Evolutionary conservation across 2,329 filamentous ascomycete genomes (phyloP).

Genomic region (Fusarium caatingaense): DNA sequence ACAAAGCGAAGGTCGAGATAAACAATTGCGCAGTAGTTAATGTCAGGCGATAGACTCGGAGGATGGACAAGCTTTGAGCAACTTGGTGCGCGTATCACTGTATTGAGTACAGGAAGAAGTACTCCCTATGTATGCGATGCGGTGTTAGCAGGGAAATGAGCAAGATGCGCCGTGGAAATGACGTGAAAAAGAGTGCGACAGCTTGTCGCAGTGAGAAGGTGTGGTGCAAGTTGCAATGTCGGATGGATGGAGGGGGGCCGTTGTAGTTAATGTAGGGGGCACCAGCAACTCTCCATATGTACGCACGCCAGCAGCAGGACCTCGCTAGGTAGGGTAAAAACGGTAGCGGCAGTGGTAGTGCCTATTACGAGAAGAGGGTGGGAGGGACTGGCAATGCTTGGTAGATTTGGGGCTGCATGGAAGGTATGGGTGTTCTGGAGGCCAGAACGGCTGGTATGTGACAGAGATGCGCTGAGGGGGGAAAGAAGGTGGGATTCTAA

Average conservation of each 20-base stretch:
- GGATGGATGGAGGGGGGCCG: constrained; percentile 30
- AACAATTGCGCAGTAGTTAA: constrained; percentile 17
- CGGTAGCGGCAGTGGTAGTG: constrained; percentile 37
- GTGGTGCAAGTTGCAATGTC: constrained; percentile 45
- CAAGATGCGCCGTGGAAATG: constrained; percentile 31
- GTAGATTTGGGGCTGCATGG: constrained; percentile 29
- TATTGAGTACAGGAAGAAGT: neutral
- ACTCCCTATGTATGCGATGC: constrained; percentile 21
- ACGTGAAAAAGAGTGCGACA: constrained; percentile 39
- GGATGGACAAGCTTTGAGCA: neutral
- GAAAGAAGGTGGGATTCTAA: constrained; percentile 27
- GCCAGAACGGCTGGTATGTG: constrained; percentile 36
- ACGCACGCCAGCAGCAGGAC: constrained; percentile 12
- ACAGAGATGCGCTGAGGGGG: constrained; percentile 27
- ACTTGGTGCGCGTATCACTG: constrained; percentile 9
- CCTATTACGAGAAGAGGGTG: constrained; percentile 33
- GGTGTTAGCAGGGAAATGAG: constrained; percentile 21
- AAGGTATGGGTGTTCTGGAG: constrained; percentile 30
- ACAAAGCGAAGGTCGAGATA: neutral
- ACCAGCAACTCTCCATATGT: constrained; percentile 19
- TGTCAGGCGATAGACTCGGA: neutral
- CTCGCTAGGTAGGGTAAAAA: constrained; percentile 34
- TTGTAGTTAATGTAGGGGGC: constrained; percentile 43
- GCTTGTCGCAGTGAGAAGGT: constrained; percentile 38
- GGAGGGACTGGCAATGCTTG: constrained; percentile 23